These are phyloP conservation scores for Geotrichum carabidarum DNA, from an alignment of 1,139 yeast species.

Conservation along the genomic window DNA sequence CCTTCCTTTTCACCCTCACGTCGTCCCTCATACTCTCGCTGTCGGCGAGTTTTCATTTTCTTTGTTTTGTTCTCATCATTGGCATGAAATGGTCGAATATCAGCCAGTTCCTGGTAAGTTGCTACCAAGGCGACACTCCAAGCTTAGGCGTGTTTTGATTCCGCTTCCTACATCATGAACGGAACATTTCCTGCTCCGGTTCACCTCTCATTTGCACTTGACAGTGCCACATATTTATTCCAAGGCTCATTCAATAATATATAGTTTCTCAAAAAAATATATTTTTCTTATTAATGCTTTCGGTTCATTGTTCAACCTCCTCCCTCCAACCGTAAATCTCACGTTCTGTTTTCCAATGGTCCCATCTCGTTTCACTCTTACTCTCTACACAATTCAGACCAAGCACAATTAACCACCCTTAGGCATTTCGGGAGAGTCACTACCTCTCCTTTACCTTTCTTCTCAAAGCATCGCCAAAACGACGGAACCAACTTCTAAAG, in stretches of 20 bases:
- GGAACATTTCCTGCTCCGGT: not conserved
- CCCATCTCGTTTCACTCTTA: too few relatives aligned
- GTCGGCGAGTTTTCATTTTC: slow-evolving; percentile 3
- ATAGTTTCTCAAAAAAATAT: not conserved
- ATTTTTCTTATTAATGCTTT: too few relatives aligned
- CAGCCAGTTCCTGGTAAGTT: not conserved
- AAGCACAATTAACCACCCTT: not conserved
- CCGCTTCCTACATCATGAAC: not conserved
- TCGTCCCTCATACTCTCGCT: not conserved
- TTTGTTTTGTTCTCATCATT: slow-evolving; percentile 5
- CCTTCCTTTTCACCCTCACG: not conserved
- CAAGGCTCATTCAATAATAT: not conserved
- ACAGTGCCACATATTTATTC: not conserved
- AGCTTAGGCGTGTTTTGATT: not conserved
- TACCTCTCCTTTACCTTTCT: not conserved
- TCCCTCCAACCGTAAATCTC: too few relatives aligned
- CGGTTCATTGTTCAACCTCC: too few relatives aligned
- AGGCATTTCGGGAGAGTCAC: not conserved
- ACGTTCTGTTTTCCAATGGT: too few relatives aligned
- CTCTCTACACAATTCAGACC: too few relatives aligned
- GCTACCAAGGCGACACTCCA: not conserved
- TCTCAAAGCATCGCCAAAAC: not conserved
- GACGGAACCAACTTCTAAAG: not conserved
- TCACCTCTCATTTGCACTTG: not conserved
- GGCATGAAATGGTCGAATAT: slow-evolving; percentile 3